A percentile compares a stretch with the other conserved stretches of the same genome.
Evolutionary conservation across 129 eudicot genomes (phyloP).

Genomic region (Tanacetum coccineum): DNA sequence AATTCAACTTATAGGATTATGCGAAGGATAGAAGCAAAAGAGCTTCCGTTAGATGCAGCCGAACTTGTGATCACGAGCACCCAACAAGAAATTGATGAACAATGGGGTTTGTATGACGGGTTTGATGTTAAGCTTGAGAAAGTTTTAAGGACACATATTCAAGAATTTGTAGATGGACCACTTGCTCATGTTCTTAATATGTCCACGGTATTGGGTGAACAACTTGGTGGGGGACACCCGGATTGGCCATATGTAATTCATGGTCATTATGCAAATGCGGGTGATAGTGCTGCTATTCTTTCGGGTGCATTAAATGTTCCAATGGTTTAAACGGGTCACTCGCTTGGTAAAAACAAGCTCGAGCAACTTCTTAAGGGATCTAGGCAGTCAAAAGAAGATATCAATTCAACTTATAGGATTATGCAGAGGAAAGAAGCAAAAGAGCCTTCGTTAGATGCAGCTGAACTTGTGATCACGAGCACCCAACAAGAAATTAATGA

Average conservation of each 20-base stretch:
- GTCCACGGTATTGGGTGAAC: conserved; percentile 83
- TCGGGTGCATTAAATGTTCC: conserved; percentile 96
- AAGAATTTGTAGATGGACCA: too few relatives aligned
- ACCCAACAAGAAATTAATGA: too few relatives aligned
- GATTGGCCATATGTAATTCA: conserved; percentile 93
- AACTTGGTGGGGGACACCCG: conserved; percentile 78
- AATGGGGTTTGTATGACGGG: too few relatives aligned
- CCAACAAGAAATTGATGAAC: too few relatives aligned
- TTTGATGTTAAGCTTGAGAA: too few relatives aligned
- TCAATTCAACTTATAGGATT: conserved; percentile 76
- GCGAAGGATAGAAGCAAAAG: conserved; percentile 90
- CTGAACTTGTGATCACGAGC: too few relatives aligned
- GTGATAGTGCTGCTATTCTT: conserved; percentile 92
- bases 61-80: too few relatives aligned
- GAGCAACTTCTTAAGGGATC: too few relatives aligned
- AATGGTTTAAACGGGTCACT: conserved; percentile 91
- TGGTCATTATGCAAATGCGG: too few relatives aligned
- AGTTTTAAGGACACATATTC: too few relatives aligned
- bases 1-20: conserved; percentile 78
- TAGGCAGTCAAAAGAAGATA: conserved; percentile 94
- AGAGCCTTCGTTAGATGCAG: conserved; percentile 77
- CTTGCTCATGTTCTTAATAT: conserved; percentile 85
- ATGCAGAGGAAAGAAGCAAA: conserved; percentile 87
- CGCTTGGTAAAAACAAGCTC: conserved; percentile 86
- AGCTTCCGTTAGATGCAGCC: conserved; percentile 78